Evolutionary conservation across 208 protist genomes (phyloP).

Genomic region (Acanthamoeba culbertsoni): DNA sequence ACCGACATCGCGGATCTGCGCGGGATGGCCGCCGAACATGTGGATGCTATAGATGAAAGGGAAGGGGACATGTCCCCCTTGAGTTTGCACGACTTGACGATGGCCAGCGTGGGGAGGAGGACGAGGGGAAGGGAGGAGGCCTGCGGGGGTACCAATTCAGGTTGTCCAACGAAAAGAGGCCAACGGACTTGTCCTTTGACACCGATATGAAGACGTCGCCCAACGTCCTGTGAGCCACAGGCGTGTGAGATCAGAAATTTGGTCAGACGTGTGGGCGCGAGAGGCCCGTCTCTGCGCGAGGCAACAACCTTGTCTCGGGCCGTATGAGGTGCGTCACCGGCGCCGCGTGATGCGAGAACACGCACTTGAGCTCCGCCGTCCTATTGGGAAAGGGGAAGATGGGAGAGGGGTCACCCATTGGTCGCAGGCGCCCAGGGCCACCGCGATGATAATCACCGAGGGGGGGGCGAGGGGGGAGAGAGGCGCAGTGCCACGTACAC

Average conservation of each 20-base stretch:
- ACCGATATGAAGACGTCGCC: constrained; percentile 36
- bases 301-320: background rate
- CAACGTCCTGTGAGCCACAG: no score
- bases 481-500: background rate
- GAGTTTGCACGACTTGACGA: background rate
- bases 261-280: background rate
- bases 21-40: background rate
- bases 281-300: no score
- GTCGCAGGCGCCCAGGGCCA: no score
- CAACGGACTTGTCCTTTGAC: constrained; percentile 5
- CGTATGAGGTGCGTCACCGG: constrained; percentile 44
- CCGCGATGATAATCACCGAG: no score
- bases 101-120: background rate
- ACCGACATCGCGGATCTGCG: background rate
- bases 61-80: background rate
- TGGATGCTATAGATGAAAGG: background rate
- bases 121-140: background rate
- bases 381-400: background rate
- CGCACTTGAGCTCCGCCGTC: background rate
- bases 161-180: constrained; percentile 29
- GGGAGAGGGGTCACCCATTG: no score
- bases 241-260: background rate
- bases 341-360: background rate
- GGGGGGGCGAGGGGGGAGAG: background rate
- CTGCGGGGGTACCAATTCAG: constrained; percentile 15